Evolutionary conservation across 176 grass and related monocot species (phyloP).

Genomic region (Leersia perrieri): DNA sequence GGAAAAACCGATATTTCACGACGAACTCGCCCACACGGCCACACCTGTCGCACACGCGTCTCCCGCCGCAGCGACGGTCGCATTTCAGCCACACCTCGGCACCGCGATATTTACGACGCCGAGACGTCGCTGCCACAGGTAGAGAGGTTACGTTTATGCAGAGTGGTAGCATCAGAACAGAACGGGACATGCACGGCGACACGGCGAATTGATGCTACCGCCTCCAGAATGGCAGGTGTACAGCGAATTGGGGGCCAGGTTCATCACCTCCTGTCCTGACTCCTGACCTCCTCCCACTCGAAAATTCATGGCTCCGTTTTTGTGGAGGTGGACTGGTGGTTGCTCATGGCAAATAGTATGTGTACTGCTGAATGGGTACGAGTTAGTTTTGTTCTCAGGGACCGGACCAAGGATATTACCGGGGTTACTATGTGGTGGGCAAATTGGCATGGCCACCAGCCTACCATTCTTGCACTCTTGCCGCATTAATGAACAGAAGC

Average conservation of each 20-base stretch:
- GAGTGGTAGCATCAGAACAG: background rate
- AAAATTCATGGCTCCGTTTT: background rate
- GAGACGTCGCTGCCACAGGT: background rate
- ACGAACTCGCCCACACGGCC: background rate
- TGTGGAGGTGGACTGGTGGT: background rate
- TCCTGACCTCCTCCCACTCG: background rate
- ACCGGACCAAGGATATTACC: no score
- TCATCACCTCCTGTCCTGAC: background rate
- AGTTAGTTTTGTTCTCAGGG: no score
- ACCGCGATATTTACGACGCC: background rate
- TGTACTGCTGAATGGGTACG: background rate
- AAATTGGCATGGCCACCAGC: background rate
- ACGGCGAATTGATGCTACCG: background rate
- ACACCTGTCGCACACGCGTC: background rate
- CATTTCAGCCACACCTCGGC: background rate
- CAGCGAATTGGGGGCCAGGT: background rate
- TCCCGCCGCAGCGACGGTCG: no score
- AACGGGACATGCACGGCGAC: background rate
- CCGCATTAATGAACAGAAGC: constrained; percentile 24
- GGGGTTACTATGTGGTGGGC: background rate
- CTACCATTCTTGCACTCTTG: background rate
- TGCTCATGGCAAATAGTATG: background rate
- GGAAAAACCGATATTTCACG: constrained; percentile 3
- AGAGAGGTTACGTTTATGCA: background rate
- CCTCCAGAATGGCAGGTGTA: background rate